Base-by-base conservation (phyloP, 345 rosid genomes). In the Euphorbia pulcherrima region DNA sequence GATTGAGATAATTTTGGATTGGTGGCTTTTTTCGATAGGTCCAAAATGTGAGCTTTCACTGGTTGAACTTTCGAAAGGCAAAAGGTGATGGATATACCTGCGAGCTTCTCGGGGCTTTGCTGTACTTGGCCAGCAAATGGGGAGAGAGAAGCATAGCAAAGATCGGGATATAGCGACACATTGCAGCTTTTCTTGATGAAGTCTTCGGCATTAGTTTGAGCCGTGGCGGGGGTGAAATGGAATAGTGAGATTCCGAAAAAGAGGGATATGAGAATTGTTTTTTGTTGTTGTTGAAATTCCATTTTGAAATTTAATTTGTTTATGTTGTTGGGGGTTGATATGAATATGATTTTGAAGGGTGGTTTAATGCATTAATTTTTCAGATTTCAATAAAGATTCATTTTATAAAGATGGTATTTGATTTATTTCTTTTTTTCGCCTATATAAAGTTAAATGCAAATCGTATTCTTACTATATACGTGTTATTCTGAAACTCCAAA, bases 101-200 rank as follows among this genome's bases (percentile, higher is more conserved):
- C 83, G 44, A 81, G 40, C n/a, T 71, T 71, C 0, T 29, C 50
- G 0, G 76, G 80, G 67, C 51, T 54, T 27, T 57, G 69, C 51
- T 73, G 70, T n/a, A 79, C 60, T 28, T 60, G 55, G 54, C 24
- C 29, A 6, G 77, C 80, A 39, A 77, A 73, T 33, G 73, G 27
- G 16, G 74, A 79, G 59, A 83, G 85, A 1, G 77, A 65, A 40
- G 50, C 40, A 77, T 68, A 79, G 68, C 87, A 79, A 9, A 81
- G 46, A 16, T 68, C 77, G 0, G 85, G 83, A 54, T 76, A 83
- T 58, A 52, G 29, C 23, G 87, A 77, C 47, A 33, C 61, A 41
- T 67, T 69, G 51, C 87, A 70, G 13, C 40, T 41, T 75, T 60
- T 75, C 3, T 18, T 16, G 50, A 75, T 71, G 26, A 52, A 75